Base-by-base conservation (phyloP, 2,329 filamentous ascomycete genomes). In the Alternaria sp. region DNA sequence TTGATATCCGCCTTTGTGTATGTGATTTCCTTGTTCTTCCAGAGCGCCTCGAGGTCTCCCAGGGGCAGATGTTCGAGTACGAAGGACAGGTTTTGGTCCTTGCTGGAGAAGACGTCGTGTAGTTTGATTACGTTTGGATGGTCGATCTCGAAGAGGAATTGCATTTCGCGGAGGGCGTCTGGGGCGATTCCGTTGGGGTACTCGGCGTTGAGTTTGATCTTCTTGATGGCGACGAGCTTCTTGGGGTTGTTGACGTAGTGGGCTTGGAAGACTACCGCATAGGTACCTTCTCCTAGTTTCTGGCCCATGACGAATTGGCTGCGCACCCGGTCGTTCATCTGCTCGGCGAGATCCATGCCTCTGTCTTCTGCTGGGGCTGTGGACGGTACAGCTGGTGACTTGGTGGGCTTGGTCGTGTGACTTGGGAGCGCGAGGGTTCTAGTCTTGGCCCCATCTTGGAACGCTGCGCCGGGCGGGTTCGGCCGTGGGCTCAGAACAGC, bases 81-180 rank as follows among this genome's bases (percentile, higher is more conserved):
- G 9, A 99, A 88, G 77, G 96, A 97, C 70, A 99, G 89, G 78
- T 97, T 98, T 81, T 97, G 93, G 81, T 97, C 92, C 77, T 97
- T 97, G 65, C 93, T 96, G 57, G 91, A 93, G 86, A 97, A 99
- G 70, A 98, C 94, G 73, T 93, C 91, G 76, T 95, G 89, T 7
- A 99, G 88, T 13, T 90, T 91, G 81, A 99, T 97, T 81, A 99
- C 96, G 82, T 98, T 98, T 6, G 94, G 93, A 80, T 99, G 96
- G 19, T 89, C 90, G 26, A 99, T 89, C 83, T 99, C 96, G 79
- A 97, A 94, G 3, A 99, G 88, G 79, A 94, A 94, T 80, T 96
- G 96, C 77, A 98, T 91, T 84, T 99, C 96, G 73, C 96, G 93
- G 67, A 99, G 91, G 40, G 94, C 93, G 81, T 99, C 96, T 80